Percentiles rank a stretch among this genome's conserved stretches.
These are phyloP conservation scores for Avena sativa DNA, from an alignment of 176 grass and related monocot genomes.

Conservation along the genomic window DNA sequence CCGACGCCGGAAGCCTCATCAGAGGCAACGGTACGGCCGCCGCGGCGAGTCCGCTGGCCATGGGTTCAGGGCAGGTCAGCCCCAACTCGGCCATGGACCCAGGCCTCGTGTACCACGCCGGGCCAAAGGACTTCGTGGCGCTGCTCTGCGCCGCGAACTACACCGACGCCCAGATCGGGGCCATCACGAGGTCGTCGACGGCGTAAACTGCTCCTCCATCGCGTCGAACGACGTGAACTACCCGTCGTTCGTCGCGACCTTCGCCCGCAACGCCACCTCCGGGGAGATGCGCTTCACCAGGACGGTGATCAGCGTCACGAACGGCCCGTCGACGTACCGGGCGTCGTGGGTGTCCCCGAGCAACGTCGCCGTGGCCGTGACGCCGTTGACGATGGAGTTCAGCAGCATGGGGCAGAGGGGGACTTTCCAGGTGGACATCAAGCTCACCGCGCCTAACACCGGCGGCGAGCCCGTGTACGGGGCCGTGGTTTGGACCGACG, in stretches of 20 bases:
- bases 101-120: slow-evolving; percentile 72
- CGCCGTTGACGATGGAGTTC: slow-evolving; percentile 47
- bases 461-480: slow-evolving; percentile 36
- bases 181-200: slow-evolving; percentile 57
- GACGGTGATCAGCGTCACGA: slow-evolving; percentile 53
- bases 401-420: slow-evolving; percentile 34
- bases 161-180: slow-evolving; percentile 64
- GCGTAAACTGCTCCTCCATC: slow-evolving; percentile 49
- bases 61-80: slow-evolving; percentile 72
- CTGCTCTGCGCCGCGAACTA: slow-evolving; percentile 76
- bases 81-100: slow-evolving; percentile 80
- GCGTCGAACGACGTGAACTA: slow-evolving; percentile 62
- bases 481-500: slow-evolving; percentile 45
- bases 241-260: slow-evolving; percentile 52
- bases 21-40: background rate
- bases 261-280: slow-evolving; percentile 7
- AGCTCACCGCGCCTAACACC: slow-evolving; percentile 21
- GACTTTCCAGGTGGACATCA: slow-evolving; percentile 42
- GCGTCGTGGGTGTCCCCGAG: slow-evolving; percentile 26
- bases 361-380: slow-evolving; percentile 39
- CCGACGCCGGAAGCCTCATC: slow-evolving; percentile 24
- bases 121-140: slow-evolving; percentile 57
- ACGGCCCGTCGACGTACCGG: slow-evolving; percentile 4
- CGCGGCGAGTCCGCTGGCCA: slow-evolving; percentile 60
- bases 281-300: slow-evolving; percentile 44